Evolutionary conservation across 2,329 filamentous ascomycete species (phyloP).

Genomic region (Cercospora citrullina): DNA sequence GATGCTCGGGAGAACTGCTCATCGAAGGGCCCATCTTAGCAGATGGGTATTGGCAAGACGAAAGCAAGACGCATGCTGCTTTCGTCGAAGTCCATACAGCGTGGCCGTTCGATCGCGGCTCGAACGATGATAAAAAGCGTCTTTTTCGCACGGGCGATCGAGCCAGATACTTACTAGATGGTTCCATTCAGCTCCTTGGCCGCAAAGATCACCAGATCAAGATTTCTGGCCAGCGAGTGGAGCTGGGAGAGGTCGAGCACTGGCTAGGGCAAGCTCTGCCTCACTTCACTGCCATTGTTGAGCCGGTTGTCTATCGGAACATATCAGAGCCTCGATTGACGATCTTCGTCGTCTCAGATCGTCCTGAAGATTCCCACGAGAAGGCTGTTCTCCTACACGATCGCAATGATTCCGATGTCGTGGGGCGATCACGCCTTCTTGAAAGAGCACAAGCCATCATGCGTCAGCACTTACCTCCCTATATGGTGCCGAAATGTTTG

Average conservation of each 20-base stretch:
- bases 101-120: neutral
- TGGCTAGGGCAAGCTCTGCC: neutral
- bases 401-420: neutral
- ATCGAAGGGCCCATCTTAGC: slow-evolving; percentile 11
- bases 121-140: neutral
- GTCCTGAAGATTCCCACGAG: neutral
- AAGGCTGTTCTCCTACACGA: neutral
- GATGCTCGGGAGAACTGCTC: slow-evolving; percentile 4
- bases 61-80: neutral
- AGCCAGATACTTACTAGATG: slow-evolving; percentile 40
- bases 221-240: slow-evolving; percentile 42
- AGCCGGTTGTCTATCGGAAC: neutral
- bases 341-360: neutral
- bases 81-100: neutral
- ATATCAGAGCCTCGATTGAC: neutral
- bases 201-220: slow-evolving; percentile 70
- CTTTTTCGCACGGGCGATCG: slow-evolving; percentile 30
- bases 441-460: neutral
- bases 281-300: neutral
- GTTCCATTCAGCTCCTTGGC: slow-evolving; percentile 26
- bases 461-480: neutral
- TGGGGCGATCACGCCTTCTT: neutral
- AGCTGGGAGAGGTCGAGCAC: slow-evolving; percentile 18
- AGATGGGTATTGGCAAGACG: slow-evolving; percentile 7
- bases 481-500: neutral